Percentiles rank a stretch among this genome's conserved stretches.
phyloP scores from a whole-genome alignment of 1,139 yeast genomes.

The Sugiyamaella xylanicola region DNA sequence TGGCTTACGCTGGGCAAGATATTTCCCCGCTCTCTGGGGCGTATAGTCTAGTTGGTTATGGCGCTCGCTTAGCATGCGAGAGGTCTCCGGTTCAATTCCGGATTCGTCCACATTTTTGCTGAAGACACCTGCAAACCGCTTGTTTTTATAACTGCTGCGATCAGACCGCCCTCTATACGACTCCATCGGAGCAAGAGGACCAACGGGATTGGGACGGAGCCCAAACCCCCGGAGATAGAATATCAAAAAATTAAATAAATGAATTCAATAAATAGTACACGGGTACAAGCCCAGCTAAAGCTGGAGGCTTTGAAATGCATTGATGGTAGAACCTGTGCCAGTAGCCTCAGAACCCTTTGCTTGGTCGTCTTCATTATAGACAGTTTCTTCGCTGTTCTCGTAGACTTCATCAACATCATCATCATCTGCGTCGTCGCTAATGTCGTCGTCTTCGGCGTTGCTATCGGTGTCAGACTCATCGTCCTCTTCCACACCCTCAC shows the following conservation, averaged over 20 bases:
- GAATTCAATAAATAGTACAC: neutral
- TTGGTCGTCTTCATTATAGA: neutral
- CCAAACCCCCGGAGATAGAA: too few species aligned
- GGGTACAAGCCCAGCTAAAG: neutral
- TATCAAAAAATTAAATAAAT: neutral
- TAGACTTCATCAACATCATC: constrained; percentile 40
- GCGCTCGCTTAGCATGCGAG: constrained; percentile 3
- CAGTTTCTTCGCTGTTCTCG: constrained; percentile 15
- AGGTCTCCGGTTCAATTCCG: constrained; percentile 3
- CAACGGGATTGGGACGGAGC: too few species aligned
- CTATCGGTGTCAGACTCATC: constrained; percentile 43
- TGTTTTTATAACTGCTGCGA: too few species aligned
- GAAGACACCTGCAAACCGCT: too few species aligned
- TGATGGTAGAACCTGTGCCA: neutral
- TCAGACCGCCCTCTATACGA: too few species aligned
- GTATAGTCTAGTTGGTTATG: constrained; percentile 1
- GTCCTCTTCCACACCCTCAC: constrained; percentile 29
- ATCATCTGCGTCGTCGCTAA: constrained; percentile 28
- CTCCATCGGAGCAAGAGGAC: too few species aligned
- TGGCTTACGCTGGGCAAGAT: too few species aligned
- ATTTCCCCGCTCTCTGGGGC: too few species aligned
- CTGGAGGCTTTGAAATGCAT: neutral
- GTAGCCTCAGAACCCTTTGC: neutral
- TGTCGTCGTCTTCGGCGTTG: constrained; percentile 39
- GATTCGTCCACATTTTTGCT: neutral